These are phyloP conservation scores for Coniophora puteana DNA, from an alignment of 1,284 basidiomycete genomes.

Conservation along the genomic window DNA sequence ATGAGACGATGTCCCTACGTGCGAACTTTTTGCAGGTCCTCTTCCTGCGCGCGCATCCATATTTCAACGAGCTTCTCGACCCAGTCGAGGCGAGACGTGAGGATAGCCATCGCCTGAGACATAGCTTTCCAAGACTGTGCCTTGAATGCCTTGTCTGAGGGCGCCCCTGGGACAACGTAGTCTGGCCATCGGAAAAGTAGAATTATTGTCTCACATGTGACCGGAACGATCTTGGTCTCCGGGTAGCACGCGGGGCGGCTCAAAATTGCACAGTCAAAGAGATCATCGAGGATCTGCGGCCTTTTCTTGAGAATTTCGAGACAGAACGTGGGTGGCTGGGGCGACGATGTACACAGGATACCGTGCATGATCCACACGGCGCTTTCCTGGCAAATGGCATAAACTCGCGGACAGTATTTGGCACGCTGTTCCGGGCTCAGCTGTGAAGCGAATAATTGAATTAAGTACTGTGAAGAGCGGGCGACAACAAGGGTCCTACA, in stretches of 20 bases:
- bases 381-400: constrained; percentile 24
- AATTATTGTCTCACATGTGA: constrained; percentile 15
- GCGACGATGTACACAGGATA: constrained; percentile 18
- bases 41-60: constrained; percentile 8
- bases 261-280: constrained; percentile 19
- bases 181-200: constrained; percentile 9
- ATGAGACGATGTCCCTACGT: neutral
- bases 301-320: constrained; percentile 20
- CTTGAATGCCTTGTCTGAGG: constrained; percentile 5
- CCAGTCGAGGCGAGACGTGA: constrained; percentile 5
- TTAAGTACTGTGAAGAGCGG: too few relatives aligned
- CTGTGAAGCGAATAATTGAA: too few relatives aligned
- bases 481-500: too few relatives aligned
- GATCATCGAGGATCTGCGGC: constrained; percentile 20
- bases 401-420: constrained; percentile 23
- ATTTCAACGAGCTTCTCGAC: constrained; percentile 6
- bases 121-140: constrained; percentile 10
- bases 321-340: constrained; percentile 19
- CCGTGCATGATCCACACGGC: constrained; percentile 22
- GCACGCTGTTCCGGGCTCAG: too few relatives aligned
- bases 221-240: constrained; percentile 16
- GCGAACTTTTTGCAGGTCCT: constrained; percentile 7
- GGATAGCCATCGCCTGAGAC: constrained; percentile 6
- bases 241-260: constrained; percentile 23
- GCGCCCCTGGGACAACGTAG: constrained; percentile 14